A percentile compares a stretch with the other conserved stretches of the same genome.
These are phyloP conservation scores for Coniochaeta sp. DNA, from an alignment of 2,329 filamentous ascomycete species.

Conservation along the genomic window DNA sequence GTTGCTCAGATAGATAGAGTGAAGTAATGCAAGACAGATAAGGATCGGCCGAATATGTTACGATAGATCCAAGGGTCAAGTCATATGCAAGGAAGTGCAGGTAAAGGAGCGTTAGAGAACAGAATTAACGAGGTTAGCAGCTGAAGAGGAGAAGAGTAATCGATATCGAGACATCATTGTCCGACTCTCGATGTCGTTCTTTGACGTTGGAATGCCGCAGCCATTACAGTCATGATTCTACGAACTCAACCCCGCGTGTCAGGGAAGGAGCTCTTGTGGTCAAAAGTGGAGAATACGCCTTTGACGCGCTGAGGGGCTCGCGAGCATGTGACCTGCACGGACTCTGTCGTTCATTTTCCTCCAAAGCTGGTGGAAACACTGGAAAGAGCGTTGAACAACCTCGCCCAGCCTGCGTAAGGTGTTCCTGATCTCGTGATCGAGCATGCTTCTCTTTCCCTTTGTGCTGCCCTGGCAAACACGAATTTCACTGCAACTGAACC, in stretches of 20 bases:
- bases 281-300: neutral
- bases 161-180: neutral
- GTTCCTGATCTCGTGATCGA: no score
- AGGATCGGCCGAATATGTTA: neutral
- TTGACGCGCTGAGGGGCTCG: neutral
- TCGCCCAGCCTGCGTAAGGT: no score
- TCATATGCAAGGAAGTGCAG: neutral
- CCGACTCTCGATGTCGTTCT: neutral
- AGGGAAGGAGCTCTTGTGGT: neutral
- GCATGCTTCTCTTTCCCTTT: no score
- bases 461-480: no score
- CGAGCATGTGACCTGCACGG: neutral
- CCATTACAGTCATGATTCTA: neutral
- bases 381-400: no score
- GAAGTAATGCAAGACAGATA: neutral
- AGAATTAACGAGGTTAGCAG: neutral
- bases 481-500: no score
- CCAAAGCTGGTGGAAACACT: no score
- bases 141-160: neutral
- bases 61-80: neutral
- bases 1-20: neutral
- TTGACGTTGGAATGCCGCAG: neutral
- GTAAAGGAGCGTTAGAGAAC: neutral
- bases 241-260: neutral
- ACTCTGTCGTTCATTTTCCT: no score